Conservation (phyloP, 495 filamentous ascomycete genomes). For the Neurospora cerealis region DNA sequence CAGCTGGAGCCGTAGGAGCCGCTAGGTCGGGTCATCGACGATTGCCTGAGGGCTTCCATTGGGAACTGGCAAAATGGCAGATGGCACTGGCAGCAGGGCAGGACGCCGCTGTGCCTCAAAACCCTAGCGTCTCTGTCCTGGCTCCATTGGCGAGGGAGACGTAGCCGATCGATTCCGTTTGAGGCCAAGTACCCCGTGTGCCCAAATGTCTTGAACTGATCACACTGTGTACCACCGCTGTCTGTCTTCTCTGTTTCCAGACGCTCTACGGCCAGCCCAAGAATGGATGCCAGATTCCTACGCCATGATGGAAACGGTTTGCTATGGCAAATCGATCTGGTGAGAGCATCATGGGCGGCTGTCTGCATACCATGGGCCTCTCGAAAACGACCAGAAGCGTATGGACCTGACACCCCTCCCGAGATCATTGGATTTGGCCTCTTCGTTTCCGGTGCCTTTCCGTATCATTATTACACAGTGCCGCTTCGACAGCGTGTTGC, state of each 20-base stretch:
- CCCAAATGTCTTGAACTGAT: not conserved
- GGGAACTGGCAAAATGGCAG: not conserved
- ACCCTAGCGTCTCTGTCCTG: not conserved
- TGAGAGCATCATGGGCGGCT: not conserved
- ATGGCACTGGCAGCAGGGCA: not conserved
- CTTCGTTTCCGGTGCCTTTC: not conserved
- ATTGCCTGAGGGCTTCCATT: not conserved
- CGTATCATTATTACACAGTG: not conserved
- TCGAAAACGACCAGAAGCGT: not conserved
- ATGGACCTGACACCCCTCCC: not conserved
- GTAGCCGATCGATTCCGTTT: not conserved
- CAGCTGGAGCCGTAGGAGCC: not conserved
- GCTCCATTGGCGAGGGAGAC: not conserved
- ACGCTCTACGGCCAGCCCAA: not conserved
- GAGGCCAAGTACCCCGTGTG: not conserved
- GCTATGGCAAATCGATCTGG: not conserved
- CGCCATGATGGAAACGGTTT: not conserved
- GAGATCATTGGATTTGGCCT: not conserved
- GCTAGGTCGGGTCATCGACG: not conserved
- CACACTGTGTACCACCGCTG: not conserved
- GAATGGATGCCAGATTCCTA: not conserved
- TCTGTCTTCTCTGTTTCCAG: not conserved
- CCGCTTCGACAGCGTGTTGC: not conserved
- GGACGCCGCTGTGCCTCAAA: not conserved
- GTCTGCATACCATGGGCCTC: not conserved